A percentile compares a stretch with the other conserved stretches of the same genome.
phyloP scores from a whole-genome alignment of 257 asterid species.

The Nicotiana benthamiana region DNA sequence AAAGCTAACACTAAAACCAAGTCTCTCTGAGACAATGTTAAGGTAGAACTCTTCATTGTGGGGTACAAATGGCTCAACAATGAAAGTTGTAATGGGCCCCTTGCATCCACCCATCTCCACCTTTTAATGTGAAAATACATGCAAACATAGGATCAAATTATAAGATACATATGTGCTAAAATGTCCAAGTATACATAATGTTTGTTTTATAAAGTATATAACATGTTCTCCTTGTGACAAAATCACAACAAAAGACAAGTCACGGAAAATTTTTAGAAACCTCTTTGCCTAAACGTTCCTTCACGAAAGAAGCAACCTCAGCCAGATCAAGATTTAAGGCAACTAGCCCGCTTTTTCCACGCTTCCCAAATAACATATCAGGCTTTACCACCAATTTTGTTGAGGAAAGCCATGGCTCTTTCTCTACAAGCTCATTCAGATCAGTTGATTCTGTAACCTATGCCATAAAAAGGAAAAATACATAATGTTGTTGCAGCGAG shows the following conservation, averaged over 20 bases:
- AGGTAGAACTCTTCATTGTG: slow-evolving; percentile 77
- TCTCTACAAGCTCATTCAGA: slow-evolving; percentile 57
- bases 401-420: slow-evolving; percentile 79
- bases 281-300: slow-evolving; percentile 88
- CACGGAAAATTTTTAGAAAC: slow-evolving; percentile 14
- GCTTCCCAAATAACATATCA: slow-evolving; percentile 87
- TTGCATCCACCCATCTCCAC: slow-evolving; percentile 92
- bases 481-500: not conserved
- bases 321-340: slow-evolving; percentile 81
- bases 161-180: not conserved
- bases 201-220: slow-evolving; percentile 3
- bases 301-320: slow-evolving; percentile 63
- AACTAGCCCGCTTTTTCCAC: slow-evolving; percentile 89
- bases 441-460: slow-evolving; percentile 77
- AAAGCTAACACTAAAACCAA: slow-evolving; percentile 87
- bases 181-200: not conserved
- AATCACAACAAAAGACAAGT: slow-evolving; percentile 54
- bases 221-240: slow-evolving; percentile 59
- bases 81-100: slow-evolving; percentile 87
- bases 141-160: not conserved
- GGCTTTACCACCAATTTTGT: slow-evolving; percentile 80
- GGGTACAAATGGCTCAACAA: slow-evolving; percentile 88
- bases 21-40: slow-evolving; percentile 82
- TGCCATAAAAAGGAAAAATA: slow-evolving; percentile 6
- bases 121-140: slow-evolving; percentile 25